Conservation (phyloP, 2,329 filamentous ascomycete genomes). For the Xylaria sp. region DNA sequence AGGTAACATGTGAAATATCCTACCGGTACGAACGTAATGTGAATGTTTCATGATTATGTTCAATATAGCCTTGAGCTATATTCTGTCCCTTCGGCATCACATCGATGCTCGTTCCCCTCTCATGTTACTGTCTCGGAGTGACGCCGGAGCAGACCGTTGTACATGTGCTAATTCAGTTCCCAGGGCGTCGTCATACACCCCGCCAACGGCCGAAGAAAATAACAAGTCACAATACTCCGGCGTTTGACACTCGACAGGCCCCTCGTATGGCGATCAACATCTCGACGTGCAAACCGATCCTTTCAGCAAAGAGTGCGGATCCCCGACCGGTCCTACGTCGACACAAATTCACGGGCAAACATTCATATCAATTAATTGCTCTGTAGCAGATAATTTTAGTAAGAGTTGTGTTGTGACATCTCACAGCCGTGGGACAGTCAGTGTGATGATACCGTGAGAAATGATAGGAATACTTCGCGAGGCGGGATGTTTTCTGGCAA, state of each 20-base stretch:
- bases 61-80: background rate
- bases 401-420: background rate
- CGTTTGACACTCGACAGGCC: background rate
- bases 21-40: background rate
- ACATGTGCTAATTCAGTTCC: background rate
- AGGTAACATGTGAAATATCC: background rate
- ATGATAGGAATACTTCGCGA: background rate
- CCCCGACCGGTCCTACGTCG: background rate
- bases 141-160: background rate
- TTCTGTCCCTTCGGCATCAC: background rate
- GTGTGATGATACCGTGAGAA: background rate
- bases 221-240: background rate
- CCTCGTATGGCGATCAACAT: background rate
- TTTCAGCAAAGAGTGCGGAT: background rate
- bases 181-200: background rate
- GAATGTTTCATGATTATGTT: background rate
- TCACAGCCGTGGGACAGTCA: background rate
- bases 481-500: background rate
- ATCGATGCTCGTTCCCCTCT: too few relatives aligned
- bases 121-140: too few relatives aligned
- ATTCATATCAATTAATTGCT: background rate
- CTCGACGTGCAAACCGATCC: background rate
- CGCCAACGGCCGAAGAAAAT: background rate
- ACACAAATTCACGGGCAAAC: background rate
- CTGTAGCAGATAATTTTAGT: background rate